These are phyloP conservation scores for Aschersonia sp. DNA, from an alignment of 2,329 filamentous ascomycete species.

Conservation along the genomic window DNA sequence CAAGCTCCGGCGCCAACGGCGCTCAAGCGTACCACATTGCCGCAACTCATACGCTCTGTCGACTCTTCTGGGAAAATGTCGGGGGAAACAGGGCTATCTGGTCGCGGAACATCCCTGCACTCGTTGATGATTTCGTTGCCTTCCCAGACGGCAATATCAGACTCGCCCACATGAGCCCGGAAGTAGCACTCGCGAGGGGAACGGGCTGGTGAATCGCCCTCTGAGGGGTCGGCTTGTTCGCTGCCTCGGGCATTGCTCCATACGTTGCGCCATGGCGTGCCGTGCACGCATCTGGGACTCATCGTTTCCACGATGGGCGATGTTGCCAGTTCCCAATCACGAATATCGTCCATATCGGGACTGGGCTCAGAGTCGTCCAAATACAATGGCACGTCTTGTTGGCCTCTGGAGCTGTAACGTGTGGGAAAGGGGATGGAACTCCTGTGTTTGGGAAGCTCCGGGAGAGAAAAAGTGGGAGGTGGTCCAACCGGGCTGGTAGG, in stretches of 20 bases:
- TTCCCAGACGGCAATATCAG: not conserved
- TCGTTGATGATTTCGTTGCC: slow-evolving; percentile 5
- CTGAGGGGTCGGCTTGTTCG: not conserved
- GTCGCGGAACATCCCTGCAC: slow-evolving; percentile 19
- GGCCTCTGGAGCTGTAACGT: slow-evolving; percentile 6
- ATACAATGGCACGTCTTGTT: slow-evolving; percentile 11
- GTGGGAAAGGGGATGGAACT: not conserved
- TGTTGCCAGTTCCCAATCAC: slow-evolving; percentile 15
- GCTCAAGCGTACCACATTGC: slow-evolving; percentile 23
- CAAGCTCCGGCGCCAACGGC: slow-evolving; percentile 8
- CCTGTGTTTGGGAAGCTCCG: slow-evolving; percentile 1
- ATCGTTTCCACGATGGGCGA: slow-evolving; percentile 1
- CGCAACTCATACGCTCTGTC: slow-evolving; percentile 10
- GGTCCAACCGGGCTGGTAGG: slow-evolving; percentile 1
- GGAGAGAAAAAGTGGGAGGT: slow-evolving; percentile 2
- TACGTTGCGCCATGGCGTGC: not conserved
- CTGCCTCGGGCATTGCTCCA: not conserved
- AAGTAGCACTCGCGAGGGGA: not conserved
- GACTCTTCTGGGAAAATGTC: slow-evolving; percentile 13
- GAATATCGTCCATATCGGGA: slow-evolving; percentile 24
- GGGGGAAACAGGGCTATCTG: slow-evolving; percentile 26
- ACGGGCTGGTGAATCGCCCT: not conserved
- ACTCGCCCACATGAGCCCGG: no score
- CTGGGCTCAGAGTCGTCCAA: slow-evolving; percentile 19
- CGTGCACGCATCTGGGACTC: not conserved